phyloP scores from a whole-genome alignment of 176 grass and related monocot genomes.

The Leersia perrieri region DNA sequence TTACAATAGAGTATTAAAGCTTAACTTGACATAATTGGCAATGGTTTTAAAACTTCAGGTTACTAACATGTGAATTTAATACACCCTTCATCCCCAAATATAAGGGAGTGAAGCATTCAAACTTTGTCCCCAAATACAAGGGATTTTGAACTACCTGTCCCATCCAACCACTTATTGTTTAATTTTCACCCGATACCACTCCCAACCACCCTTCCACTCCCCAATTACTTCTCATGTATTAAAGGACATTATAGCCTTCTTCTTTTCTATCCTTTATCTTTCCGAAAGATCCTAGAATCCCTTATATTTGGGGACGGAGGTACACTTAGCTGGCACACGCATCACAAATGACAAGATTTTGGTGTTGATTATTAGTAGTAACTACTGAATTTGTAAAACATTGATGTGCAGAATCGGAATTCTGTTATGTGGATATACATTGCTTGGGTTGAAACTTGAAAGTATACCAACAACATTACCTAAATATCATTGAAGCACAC shows the following conservation, averaged over 20 bases:
- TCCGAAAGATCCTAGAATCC: no score
- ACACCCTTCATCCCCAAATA: no score
- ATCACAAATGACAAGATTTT: background rate
- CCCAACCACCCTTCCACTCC: no score
- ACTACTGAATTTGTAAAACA: conserved; percentile 19
- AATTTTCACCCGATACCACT: no score
- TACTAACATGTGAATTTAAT: background rate
- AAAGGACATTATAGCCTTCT: no score
- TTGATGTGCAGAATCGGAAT: conserved; percentile 4
- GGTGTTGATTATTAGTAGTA: background rate
- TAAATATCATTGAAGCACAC: background rate
- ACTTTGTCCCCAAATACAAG: no score
- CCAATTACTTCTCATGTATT: no score
- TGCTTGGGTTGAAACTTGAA: background rate
- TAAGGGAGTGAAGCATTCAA: no score
- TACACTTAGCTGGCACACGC: background rate
- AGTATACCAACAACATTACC: background rate
- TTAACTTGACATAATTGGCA: background rate
- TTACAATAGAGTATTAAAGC: background rate
- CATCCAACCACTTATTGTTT: no score
- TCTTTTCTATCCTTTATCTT: no score
- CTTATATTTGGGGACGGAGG: no score
- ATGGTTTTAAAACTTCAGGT: background rate
- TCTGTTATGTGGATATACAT: background rate
- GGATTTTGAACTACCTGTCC: no score